phyloP scores from a whole-genome alignment of 257 asterid genomes.

The Echites panduratus region DNA sequence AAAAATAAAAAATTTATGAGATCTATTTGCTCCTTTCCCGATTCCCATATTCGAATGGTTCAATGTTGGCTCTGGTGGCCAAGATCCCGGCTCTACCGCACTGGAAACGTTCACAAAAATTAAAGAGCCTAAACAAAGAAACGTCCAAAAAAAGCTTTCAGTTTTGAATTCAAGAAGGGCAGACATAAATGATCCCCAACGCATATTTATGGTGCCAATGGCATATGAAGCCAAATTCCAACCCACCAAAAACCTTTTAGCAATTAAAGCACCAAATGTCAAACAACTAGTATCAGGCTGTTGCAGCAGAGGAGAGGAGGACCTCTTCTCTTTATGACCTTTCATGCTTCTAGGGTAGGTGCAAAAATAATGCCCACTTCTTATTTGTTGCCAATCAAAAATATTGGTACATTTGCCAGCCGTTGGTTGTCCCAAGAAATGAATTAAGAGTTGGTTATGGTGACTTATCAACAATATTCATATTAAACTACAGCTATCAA shows the following conservation, averaged over 20 bases:
- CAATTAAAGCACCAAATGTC: conserved; percentile 4
- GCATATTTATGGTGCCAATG: not conserved
- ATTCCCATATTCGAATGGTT: no score
- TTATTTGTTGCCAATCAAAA: conserved; percentile 5
- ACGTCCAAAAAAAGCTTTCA: not conserved
- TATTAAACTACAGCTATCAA: not conserved
- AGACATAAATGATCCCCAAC: no score
- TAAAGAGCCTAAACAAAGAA: not conserved
- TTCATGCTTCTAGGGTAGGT: conserved; percentile 19
- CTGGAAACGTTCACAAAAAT: not conserved
- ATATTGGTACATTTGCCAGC: conserved; percentile 21
- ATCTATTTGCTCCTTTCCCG: no score
- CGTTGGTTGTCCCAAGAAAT: conserved; percentile 1
- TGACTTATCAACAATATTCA: conserved; percentile 7
- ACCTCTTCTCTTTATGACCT: conserved; percentile 3
- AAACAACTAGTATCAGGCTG: not conserved
- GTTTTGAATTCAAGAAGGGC: not conserved
- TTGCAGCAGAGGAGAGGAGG: not conserved
- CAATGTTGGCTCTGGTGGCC: no score
- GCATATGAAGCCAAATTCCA: not conserved
- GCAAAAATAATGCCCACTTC: conserved; percentile 14
- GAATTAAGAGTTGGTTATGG: not conserved
- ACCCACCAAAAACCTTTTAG: not conserved
- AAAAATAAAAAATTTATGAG: no score
- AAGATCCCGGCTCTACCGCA: no score